Percentiles rank a stretch among this genome's conserved stretches.
phyloP scores from a whole-genome alignment of 805 yeast species.

The Zygosaccharomyces bisporus region DNA sequence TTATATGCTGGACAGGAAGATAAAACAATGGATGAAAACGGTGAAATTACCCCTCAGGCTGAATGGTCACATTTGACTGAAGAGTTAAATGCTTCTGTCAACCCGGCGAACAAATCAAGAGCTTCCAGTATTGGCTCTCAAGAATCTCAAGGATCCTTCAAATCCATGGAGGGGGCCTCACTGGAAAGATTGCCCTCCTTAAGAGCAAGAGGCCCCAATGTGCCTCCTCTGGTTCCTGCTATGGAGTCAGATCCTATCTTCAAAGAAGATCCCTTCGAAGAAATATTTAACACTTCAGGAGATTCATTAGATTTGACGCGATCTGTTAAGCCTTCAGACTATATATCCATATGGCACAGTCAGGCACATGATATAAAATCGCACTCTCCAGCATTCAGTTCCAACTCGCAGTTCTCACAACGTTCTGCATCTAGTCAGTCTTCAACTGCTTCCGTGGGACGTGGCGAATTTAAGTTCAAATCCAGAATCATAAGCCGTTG shows the following conservation, averaged over 20 bases:
- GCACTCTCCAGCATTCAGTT: conserved; percentile 25
- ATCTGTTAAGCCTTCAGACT: conserved; percentile 21
- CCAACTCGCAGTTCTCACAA: conserved; percentile 28
- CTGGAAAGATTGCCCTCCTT: not conserved
- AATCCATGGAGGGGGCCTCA: not conserved
- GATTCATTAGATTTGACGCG: conserved; percentile 24
- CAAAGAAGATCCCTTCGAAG: conserved; percentile 28
- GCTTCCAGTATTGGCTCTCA: not conserved
- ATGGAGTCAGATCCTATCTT: conserved; percentile 20
- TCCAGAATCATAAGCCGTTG: conserved; percentile 28
- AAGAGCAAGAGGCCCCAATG: conserved; percentile 4
- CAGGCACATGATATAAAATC: conserved; percentile 24
- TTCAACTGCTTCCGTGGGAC: conserved; percentile 7
- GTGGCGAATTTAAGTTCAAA: conserved; percentile 25
- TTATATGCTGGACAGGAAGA: conserved; percentile 1
- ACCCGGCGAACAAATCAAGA: not conserved
- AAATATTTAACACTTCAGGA: conserved; percentile 25
- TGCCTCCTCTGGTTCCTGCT: conserved; percentile 18
- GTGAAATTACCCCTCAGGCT: not conserved
- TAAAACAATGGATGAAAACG: not conserved
- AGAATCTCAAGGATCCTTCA: not conserved
- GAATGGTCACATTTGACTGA: conserved; percentile 2
- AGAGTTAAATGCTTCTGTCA: not conserved
- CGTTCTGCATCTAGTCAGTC: conserved; percentile 22
- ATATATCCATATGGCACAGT: conserved; percentile 33